phyloP scores from a whole-genome alignment of 306 rosid species.

The Geum urbanum region DNA sequence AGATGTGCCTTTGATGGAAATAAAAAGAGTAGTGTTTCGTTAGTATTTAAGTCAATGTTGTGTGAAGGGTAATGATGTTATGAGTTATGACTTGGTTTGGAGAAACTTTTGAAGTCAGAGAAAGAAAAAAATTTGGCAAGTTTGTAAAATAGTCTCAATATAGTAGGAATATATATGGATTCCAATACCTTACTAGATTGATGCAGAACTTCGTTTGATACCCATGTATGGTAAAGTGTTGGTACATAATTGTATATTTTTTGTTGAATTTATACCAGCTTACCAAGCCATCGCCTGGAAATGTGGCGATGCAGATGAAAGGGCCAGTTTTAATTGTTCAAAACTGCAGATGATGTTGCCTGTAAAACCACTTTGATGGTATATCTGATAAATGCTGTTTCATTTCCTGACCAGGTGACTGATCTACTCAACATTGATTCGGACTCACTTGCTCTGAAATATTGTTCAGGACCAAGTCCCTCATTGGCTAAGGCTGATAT shows the following conservation, averaged over 20 bases:
- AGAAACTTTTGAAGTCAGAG: not conserved
- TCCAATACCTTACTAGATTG: not conserved
- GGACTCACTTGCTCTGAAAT: conserved; percentile 31
- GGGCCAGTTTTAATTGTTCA: not conserved
- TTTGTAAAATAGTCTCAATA: not conserved
- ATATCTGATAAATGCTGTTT: conserved; percentile 16
- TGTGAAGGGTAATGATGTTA: not conserved
- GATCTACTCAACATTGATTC: conserved; percentile 47
- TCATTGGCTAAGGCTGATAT: conserved; percentile 32
- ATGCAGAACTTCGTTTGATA: not conserved
- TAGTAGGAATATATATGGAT: conserved; percentile 8
- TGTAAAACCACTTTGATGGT: not conserved
- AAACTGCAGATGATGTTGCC: not conserved
- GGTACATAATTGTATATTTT: not conserved
- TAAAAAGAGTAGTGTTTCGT: not conserved
- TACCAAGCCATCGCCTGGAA: not conserved
- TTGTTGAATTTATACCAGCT: not conserved
- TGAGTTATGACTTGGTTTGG: no score
- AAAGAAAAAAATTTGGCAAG: not conserved
- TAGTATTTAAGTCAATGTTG: not conserved
- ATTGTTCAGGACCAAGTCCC: conserved; percentile 41
- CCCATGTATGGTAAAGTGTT: not conserved
- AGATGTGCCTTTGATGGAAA: not conserved
- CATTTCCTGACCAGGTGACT: conserved; percentile 42
- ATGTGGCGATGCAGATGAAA: not conserved